A percentile compares a stretch with the other conserved stretches of the same genome.
Conservation (phyloP, 2,329 filamentous ascomycete genomes). For the Aspergillus nomiae region DNA sequence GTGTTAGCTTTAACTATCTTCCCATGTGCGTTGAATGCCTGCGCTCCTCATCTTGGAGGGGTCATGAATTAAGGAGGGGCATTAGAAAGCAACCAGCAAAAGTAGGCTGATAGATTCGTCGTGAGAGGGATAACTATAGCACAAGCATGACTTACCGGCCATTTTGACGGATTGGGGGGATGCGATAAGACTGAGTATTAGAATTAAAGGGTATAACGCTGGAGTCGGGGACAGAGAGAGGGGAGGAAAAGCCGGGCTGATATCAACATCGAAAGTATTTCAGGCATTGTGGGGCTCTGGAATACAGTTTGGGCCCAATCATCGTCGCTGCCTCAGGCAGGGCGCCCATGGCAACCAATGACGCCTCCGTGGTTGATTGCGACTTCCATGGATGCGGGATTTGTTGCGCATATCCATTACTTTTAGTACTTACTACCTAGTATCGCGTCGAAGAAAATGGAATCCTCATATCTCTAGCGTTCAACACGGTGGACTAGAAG, state of each 20-base stretch:
- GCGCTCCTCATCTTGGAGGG: conserved; percentile 16
- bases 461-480: not conserved
- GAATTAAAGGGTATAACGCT: conserved; percentile 18
- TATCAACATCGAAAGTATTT: conserved; percentile 18
- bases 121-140: not conserved
- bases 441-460: not conserved
- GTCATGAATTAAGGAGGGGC: conserved; percentile 24
- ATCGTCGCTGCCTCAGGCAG: conserved; percentile 1
- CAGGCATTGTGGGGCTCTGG: conserved; percentile 20
- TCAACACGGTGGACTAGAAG: not conserved
- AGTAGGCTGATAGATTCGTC: not conserved
- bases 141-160: conserved; percentile 31
- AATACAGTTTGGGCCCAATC: conserved; percentile 4
- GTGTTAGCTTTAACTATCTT: not conserved
- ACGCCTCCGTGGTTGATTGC: not conserved
- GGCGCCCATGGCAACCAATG: not conserved
- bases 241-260: conserved; percentile 14
- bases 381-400: not conserved
- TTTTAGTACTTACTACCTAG: not conserved
- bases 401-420: not conserved
- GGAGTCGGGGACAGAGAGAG: not conserved
- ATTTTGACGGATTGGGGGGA: conserved; percentile 33
- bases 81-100: conserved; percentile 4
- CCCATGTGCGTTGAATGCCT: not conserved
- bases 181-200: conserved; percentile 14